Evolutionary conservation across 1,284 basidiomycete species (phyloP).

Genomic region (Moniliella sp.): DNA sequence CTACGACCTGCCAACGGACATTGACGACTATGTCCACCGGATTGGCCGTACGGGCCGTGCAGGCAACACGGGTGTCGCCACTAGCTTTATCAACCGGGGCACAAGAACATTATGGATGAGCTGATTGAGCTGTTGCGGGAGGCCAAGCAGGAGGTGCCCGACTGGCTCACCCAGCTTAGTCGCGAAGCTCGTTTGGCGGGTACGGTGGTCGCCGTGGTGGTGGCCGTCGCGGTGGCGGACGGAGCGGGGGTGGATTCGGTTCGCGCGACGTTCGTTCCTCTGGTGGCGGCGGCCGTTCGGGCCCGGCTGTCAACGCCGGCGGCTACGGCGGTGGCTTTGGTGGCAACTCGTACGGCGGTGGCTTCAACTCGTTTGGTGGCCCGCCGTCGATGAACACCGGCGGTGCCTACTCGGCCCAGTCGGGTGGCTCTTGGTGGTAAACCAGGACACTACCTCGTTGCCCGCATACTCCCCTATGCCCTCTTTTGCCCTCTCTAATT

Average conservation of each 20-base stretch:
- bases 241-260: too few relatives aligned
- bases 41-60: conserved; percentile 91
- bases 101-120: conserved; percentile 58
- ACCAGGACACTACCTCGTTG: too few relatives aligned
- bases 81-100: conserved; percentile 38
- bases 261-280: conserved; percentile 30
- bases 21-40: conserved; percentile 47
- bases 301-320: too few relatives aligned
- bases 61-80: conserved; percentile 82
- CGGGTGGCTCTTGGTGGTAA: conserved; percentile 7
- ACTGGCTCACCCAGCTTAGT: conserved; percentile 72
- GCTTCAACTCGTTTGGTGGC: conserved; percentile 5
- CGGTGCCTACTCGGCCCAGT: conserved; percentile 2
- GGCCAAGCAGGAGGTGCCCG: conserved; percentile 83
- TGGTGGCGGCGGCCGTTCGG: conserved; percentile 1
- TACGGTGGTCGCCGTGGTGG: conserved; percentile 39
- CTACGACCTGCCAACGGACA: conserved; percentile 95
- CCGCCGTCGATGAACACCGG: conserved; percentile 4
- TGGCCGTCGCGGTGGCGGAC: conserved; percentile 39
- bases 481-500: too few relatives aligned
- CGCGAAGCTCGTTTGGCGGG: conserved; percentile 56
- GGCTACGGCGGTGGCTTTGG: conserved; percentile 16
- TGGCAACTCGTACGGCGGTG: conserved; percentile 12
- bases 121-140: conserved; percentile 78
- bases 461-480: too few relatives aligned